These are phyloP conservation scores for Dictyostelium firmibasis DNA, from an alignment of 78 protist genomes.

Conservation along the genomic window DNA sequence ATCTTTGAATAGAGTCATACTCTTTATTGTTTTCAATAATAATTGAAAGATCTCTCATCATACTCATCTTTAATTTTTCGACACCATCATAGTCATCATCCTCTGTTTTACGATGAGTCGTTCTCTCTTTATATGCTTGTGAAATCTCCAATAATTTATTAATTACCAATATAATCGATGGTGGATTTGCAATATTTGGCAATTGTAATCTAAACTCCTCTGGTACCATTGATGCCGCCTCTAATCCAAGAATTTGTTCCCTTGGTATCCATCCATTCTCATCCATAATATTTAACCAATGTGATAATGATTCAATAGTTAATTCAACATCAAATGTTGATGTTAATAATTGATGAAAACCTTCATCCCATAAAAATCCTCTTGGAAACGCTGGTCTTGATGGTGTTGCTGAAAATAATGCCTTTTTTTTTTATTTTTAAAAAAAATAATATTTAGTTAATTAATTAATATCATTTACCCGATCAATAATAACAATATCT, in stretches of 20 bases:
- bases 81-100: too few relatives aligned
- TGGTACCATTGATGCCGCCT: slow-evolving; percentile 78
- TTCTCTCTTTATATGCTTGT: not conserved
- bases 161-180: slow-evolving; percentile 84
- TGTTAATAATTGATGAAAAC: slow-evolving; percentile 94
- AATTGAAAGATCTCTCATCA: not conserved
- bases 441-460: not conserved
- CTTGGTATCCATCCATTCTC: slow-evolving; percentile 97
- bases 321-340: slow-evolving; percentile 69
- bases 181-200: slow-evolving; percentile 91
- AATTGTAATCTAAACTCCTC: slow-evolving; percentile 38
- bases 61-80: not conserved
- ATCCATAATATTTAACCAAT: slow-evolving; percentile 91
- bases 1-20: not conserved
- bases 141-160: slow-evolving; percentile 13
- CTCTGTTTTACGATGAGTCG: not conserved
- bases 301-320: slow-evolving; percentile 63
- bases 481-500: too few relatives aligned
- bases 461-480: too few relatives aligned
- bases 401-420: slow-evolving; percentile 90
- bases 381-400: slow-evolving; percentile 95
- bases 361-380: slow-evolving; percentile 99
- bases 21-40: slow-evolving; percentile 1
- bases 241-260: slow-evolving; percentile 97
- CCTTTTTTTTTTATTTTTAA: not conserved